Conservation (phyloP, 805 yeast species). For the Candida broadrunensis region DNA sequence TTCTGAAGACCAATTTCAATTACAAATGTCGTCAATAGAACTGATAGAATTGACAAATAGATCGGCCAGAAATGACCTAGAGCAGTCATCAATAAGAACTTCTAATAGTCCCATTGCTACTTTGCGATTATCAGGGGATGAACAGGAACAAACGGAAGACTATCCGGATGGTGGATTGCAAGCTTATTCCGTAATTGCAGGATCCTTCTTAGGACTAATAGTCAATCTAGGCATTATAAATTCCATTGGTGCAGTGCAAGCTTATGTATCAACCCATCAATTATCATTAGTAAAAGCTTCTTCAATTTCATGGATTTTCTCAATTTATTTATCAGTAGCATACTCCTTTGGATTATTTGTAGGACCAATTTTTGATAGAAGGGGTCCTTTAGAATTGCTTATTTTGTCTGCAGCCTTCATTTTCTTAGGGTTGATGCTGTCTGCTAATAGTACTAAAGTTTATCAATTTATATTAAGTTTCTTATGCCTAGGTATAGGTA, state of each 20-base stretch:
- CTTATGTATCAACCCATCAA: conserved; percentile 57
- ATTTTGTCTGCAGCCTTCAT: conserved; percentile 39
- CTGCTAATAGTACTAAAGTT: conserved; percentile 50
- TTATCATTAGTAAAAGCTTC: conserved; percentile 43
- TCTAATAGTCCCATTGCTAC: not conserved
- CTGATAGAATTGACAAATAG: not conserved
- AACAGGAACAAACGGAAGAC: not conserved
- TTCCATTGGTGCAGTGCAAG: conserved; percentile 60
- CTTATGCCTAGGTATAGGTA: conserved; percentile 55
- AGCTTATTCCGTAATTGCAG: conserved; percentile 57
- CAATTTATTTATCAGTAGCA: conserved; percentile 49
- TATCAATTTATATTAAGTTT: conserved; percentile 64
- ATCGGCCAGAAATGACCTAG: not conserved
- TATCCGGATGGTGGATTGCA: conserved; percentile 59
- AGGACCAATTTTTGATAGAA: conserved; percentile 63
- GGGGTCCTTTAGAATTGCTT: conserved; percentile 50
- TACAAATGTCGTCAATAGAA: not conserved
- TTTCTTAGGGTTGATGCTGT: conserved; percentile 51
- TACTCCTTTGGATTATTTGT: conserved; percentile 48
- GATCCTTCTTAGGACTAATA: conserved; percentile 54
- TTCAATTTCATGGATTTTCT: conserved; percentile 62
- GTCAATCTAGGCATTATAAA: conserved; percentile 57
- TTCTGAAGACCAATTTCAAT: too few relatives aligned
- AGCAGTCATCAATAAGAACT: not conserved
- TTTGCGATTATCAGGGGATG: not conserved